Evolutionary conservation across 306 rosid genomes (phyloP).

Genomic region (Bauhinia variegata): DNA sequence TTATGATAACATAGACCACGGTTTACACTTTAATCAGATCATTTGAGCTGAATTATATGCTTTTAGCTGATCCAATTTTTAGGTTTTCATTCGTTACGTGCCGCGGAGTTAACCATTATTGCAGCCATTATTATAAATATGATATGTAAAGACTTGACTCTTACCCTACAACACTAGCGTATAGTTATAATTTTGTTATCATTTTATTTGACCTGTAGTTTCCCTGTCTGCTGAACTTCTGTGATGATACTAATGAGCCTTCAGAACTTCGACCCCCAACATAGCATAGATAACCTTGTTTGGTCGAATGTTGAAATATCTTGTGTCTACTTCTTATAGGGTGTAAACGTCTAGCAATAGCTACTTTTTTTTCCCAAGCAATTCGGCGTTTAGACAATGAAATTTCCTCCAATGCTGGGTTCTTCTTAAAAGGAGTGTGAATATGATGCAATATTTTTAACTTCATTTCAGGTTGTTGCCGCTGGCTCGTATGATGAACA

Average conservation of each 20-base stretch:
- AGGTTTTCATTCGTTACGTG: slow-evolving; percentile 2
- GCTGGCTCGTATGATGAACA: slow-evolving; percentile 33
- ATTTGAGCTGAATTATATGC: slow-evolving; percentile 1
- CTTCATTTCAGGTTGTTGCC: slow-evolving; percentile 55
- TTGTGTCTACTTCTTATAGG: slow-evolving; percentile 15
- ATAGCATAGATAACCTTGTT: not conserved
- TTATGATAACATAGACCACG: not conserved
- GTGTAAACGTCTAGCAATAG: slow-evolving; percentile 4
- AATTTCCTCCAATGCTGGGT: too few relatives aligned
- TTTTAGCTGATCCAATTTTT: slow-evolving; percentile 11
- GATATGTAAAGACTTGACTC: slow-evolving; percentile 1
- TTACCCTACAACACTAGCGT: slow-evolving; percentile 5
- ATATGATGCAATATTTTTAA: not conserved
- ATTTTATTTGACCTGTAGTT: not conserved
- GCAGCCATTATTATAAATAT: slow-evolving; percentile 18
- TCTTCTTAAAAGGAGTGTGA: too few relatives aligned
- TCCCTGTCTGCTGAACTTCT: slow-evolving; percentile 15
- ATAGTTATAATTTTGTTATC: slow-evolving; percentile 14
- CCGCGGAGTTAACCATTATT: not conserved
- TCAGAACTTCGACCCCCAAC: not conserved
- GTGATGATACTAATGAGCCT: slow-evolving; percentile 5
- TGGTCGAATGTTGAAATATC: slow-evolving; percentile 5
- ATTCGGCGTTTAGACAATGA: not conserved
- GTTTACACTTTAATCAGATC: not conserved
- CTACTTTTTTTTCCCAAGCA: slow-evolving; percentile 22